Base-by-base conservation (phyloP, 2,329 filamentous ascomycete genomes). In the Sphaerulina musiva region DNA sequence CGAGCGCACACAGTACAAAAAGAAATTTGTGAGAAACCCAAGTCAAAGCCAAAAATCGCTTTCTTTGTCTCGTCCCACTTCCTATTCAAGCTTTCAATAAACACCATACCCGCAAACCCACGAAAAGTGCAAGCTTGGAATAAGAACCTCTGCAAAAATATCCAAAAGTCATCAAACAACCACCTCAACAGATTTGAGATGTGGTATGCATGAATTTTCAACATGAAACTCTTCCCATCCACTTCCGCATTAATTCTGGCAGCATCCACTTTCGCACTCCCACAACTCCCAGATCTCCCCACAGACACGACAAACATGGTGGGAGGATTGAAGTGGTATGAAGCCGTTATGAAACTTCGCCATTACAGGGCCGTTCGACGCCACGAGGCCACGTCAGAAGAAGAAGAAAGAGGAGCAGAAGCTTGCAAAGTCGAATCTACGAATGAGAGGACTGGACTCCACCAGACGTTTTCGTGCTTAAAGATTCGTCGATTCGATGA, bases 21-120 rank as follows among this genome's bases (percentile, higher is more conserved):
- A 29, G 26, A 29, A 29, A 29, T 29, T 29, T 29, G 26, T 29
- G 26, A 29, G 26, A n/a, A 32, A 31, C 32, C 11, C 5, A 20
- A 12, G 4, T 46, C 14, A 40, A 51, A 46, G 34, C 34, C 48
- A 39, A 36, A 36, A 26, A 23, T 41, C n/a, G 45, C 41, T 6
- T 46, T 51, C 41, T 51, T 51, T 46, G 48, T 51, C 20, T 6
- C 17, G 11, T 7, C 31, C 11, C 12, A 14, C 34, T 51, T 51
- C 48, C 48, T 10, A 17, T 36, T 51, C n/a, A 34, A 20, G 48
- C 20, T 38, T 32, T 39, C 40, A 51, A 51, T 51, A 51, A 51
- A 32, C 29, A 44, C 6, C 20, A 34, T 31, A 51, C 45, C 29
- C 23, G 31, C 41, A 50, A n/a, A 17, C 43, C 29, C 20, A 6